Evolutionary conservation across 2,329 filamentous ascomycete species (phyloP).

Genomic region (Triangularia verruculosa): DNA sequence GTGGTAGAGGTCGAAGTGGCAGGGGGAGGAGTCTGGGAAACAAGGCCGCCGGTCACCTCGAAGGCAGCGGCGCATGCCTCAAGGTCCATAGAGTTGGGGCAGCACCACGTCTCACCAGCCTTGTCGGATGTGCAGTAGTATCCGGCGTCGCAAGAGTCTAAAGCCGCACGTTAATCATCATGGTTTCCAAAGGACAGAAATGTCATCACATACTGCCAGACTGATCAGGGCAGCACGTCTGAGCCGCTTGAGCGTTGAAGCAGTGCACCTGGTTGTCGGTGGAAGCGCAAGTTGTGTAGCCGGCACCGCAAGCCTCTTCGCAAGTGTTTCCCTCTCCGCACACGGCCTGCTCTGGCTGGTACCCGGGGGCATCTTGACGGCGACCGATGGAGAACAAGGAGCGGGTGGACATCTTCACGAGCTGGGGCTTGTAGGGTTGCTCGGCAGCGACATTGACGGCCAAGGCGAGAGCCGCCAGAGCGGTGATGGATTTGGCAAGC

Average conservation of each 20-base stretch:
- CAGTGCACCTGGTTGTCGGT: constrained; percentile 53
- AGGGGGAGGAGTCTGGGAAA: constrained; percentile 43
- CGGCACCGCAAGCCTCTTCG: constrained; percentile 52
- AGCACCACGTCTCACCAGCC: constrained; percentile 55
- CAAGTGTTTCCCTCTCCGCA: constrained; percentile 53
- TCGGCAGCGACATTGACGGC: constrained; percentile 34
- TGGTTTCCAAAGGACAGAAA: constrained; percentile 4
- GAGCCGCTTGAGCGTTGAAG: constrained; percentile 49
- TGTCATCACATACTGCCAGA: constrained; percentile 51
- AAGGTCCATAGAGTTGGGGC: constrained; percentile 54
- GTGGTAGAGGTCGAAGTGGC: constrained; percentile 33
- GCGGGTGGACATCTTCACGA: constrained; percentile 37
- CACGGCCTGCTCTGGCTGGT: constrained; percentile 46
- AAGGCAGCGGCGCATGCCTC: constrained; percentile 52
- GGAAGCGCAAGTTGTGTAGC: constrained; percentile 49
- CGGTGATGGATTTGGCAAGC: constrained; percentile 43
- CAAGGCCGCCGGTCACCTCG: constrained; percentile 47
- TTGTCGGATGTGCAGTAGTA: constrained; percentile 62
- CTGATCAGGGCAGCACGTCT: constrained; percentile 57
- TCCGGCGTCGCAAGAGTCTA: constrained; percentile 58
- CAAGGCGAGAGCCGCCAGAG: constrained; percentile 44
- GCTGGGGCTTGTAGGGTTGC: constrained; percentile 35
- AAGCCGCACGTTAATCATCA: not conserved
- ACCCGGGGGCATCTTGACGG: constrained; percentile 43
- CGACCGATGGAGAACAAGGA: constrained; percentile 42